These are phyloP conservation scores for Thalassiosira oceanica DNA, from an alignment of 352 stramenopile species.

Conservation along the genomic window DNA sequence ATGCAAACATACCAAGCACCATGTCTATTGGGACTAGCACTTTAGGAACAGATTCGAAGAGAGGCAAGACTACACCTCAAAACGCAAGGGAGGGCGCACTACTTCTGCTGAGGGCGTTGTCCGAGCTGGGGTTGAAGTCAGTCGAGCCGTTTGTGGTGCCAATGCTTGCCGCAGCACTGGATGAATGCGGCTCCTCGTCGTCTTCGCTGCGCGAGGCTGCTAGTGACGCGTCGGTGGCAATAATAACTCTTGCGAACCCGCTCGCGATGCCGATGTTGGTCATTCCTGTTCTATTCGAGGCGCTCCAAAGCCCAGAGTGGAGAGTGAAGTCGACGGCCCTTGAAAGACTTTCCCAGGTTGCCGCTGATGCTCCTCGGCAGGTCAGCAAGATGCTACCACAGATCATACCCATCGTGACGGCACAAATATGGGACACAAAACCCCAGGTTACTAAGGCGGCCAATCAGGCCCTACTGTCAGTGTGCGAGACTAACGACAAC, in stretches of 20 bases:
- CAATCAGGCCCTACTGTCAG: conserved; percentile 79
- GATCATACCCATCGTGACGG: conserved; percentile 87
- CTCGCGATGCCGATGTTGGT: conserved; percentile 59
- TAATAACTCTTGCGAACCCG: conserved; percentile 61
- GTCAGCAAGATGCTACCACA: conserved; percentile 85
- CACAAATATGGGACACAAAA: conserved; percentile 93
- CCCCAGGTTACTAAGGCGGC: conserved; percentile 88
- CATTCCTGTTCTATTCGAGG: conserved; percentile 68
- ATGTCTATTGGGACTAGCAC: conserved; percentile 29
- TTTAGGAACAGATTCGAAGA: conserved; percentile 61
- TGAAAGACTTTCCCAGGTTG: conserved; percentile 83
- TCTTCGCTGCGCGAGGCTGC: conserved; percentile 66
- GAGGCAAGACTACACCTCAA: conserved; percentile 65
- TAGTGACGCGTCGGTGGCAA: conserved; percentile 61
- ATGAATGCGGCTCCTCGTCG: conserved; percentile 68
- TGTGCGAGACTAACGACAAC: conserved; percentile 89
- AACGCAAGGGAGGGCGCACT: conserved; percentile 76
- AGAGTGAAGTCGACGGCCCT: conserved; percentile 87
- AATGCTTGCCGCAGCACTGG: conserved; percentile 68
- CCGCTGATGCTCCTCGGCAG: conserved; percentile 76
- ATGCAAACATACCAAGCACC: conserved; percentile 30
- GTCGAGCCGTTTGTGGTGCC: conserved; percentile 75
- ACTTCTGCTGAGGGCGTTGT: conserved; percentile 71
- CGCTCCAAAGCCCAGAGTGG: conserved; percentile 80
- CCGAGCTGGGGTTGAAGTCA: conserved; percentile 59